A percentile compares a stretch with the other conserved stretches of the same genome.
Evolutionary conservation across 2,329 filamentous ascomycete genomes (phyloP).

Genomic region (Aspergillus puulaauensis): DNA sequence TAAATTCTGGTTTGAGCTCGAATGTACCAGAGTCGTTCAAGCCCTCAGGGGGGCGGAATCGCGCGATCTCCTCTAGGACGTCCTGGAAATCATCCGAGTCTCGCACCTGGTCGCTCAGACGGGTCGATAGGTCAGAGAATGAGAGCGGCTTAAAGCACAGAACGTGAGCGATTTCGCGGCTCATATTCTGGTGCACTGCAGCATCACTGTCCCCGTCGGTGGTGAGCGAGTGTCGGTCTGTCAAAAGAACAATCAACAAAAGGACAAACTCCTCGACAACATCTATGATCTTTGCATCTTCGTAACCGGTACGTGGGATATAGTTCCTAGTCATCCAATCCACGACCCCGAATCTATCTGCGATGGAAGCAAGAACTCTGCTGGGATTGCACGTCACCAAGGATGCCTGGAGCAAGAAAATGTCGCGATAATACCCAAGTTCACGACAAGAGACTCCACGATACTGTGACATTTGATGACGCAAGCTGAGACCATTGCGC

Average conservation of each 20-base stretch:
- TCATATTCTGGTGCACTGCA: slow-evolving; percentile 70
- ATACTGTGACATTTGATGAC: slow-evolving; percentile 93
- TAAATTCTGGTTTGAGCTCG: slow-evolving; percentile 80
- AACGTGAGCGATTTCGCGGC: slow-evolving; percentile 87
- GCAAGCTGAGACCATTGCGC: slow-evolving; percentile 90
- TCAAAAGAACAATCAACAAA: slow-evolving; percentile 84
- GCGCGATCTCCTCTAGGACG: slow-evolving; percentile 83
- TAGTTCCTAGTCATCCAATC: slow-evolving; percentile 86
- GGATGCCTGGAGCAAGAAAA: slow-evolving; percentile 89
- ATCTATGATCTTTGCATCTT: slow-evolving; percentile 85
- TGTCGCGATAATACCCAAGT: slow-evolving; percentile 89
- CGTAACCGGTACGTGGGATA: slow-evolving; percentile 70
- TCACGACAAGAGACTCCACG: slow-evolving; percentile 85
- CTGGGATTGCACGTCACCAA: slow-evolving; percentile 82
- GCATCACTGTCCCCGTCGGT: slow-evolving; percentile 35
- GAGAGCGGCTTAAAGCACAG: slow-evolving; percentile 95
- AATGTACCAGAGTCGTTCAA: slow-evolving; percentile 92
- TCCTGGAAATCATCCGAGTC: slow-evolving; percentile 86
- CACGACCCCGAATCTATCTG: slow-evolving; percentile 87
- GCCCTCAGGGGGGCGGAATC: slow-evolving; percentile 86
- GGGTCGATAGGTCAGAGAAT: slow-evolving; percentile 84
- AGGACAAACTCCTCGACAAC: slow-evolving; percentile 96
- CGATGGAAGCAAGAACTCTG: slow-evolving; percentile 80
- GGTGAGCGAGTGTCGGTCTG: slow-evolving; percentile 75
- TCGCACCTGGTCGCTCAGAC: slow-evolving; percentile 83